Evolutionary conservation across 805 yeast species (phyloP), one percentile per base, ranked within the genome.

Genomic region (Jamesozyma gamospora): DNA sequence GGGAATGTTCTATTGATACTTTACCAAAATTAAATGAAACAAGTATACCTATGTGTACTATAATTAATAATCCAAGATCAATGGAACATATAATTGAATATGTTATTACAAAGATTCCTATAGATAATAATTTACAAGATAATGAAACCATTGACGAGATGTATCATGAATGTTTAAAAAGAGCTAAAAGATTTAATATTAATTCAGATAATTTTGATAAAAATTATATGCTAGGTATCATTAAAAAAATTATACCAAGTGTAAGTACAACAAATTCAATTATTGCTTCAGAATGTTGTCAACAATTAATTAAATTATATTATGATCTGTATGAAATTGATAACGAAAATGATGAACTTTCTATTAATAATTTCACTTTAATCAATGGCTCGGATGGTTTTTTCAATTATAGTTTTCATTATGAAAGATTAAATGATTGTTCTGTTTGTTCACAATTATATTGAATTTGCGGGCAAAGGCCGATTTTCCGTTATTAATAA

Each of bases 31-130:
- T 71, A 44, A 43, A 41, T 28, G 35, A 43, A 7, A 34, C 42
- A 9, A 79, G 86, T 0, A 84, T 78, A 50, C 96, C 97, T 2
- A 78, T 90, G 48, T 92, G 97, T 60, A 92, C 97, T 0, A 79
- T 92, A 37, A 94, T 96, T 2, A 82, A 87, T 42, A 86, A 92
- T 8, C 97, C 97, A n/a, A 64, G 97, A 44, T 62, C 86, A 8
- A 92, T 96, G 0, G 96, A 88, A 51, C 97, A 90, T 60, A 87
- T 96, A 52, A 79, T 90, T 9, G 95, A 88, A 57, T 90, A 92
- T 82, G 87, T 90, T 1, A 75, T 77, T 43, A 79, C 77, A 26
- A 65, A 84, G 3, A 79, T 75, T 9, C 12, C 48, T 85, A 95
- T 94, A 79, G 13, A 27, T 16, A 36, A 79, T 1, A 60, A 66